These are phyloP conservation scores for Lachnellula subtilissima DNA, from an alignment of 2,329 filamentous ascomycete genomes.

Conservation along the genomic window DNA sequence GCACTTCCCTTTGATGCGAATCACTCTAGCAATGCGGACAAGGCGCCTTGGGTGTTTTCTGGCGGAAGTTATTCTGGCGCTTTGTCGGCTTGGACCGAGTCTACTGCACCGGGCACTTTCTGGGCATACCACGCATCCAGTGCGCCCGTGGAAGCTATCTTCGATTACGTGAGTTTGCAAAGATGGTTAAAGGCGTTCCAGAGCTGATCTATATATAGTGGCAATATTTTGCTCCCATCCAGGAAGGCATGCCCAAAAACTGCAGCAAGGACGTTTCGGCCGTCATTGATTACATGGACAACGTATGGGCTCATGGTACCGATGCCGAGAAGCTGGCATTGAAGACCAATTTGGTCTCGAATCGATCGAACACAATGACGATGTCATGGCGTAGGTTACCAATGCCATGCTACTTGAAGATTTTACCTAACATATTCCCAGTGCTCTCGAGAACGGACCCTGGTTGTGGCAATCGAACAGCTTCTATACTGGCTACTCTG, in stretches of 20 bases:
- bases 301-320: constrained; percentile 39
- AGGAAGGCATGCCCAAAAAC: constrained; percentile 53
- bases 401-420: background rate
- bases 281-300: constrained; percentile 52
- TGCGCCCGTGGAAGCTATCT: constrained; percentile 50
- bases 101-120: constrained; percentile 49
- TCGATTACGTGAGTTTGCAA: constrained; percentile 40
- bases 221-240: constrained; percentile 54
- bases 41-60: constrained; percentile 51
- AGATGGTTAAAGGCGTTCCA: background rate
- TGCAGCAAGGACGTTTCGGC: constrained; percentile 48
- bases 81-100: constrained; percentile 51
- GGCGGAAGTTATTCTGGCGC: constrained; percentile 55
- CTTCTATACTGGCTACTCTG: constrained; percentile 44
- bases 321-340: constrained; percentile 38
- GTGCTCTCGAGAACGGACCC: constrained; percentile 50
- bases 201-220: constrained; percentile 34
- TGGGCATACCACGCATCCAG: constrained; percentile 56
- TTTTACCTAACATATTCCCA: constrained; percentile 15
- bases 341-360: constrained; percentile 49
- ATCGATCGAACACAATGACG: constrained; percentile 41
- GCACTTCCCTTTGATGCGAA: constrained; percentile 49
- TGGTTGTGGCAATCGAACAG: constrained; percentile 53
- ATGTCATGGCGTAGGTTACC: constrained; percentile 26
- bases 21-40: constrained; percentile 43